A percentile compares a stretch with the other conserved stretches of the same genome.
Evolutionary conservation across 257 asterid genomes (phyloP).

Genomic region (Coffea canephora): DNA sequence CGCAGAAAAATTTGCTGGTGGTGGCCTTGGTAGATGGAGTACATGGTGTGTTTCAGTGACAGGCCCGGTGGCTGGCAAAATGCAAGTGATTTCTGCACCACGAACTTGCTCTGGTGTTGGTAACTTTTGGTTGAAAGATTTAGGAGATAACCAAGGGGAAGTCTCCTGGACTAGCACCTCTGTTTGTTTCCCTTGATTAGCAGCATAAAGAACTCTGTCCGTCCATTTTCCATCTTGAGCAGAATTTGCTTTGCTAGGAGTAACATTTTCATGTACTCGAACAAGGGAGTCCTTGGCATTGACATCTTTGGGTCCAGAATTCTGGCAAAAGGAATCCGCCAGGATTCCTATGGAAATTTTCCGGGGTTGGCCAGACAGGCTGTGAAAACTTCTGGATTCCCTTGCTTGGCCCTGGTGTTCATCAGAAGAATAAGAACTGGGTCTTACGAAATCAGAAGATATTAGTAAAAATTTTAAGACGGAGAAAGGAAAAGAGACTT

Average conservation of each 20-base stretch:
- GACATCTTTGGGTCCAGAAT: conserved; percentile 28
- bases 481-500: not conserved
- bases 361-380: conserved; percentile 61
- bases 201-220: conserved; percentile 29
- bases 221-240: conserved; percentile 26
- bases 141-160: conserved; percentile 65
- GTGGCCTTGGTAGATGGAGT: conserved; percentile 38
- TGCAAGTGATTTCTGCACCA: conserved; percentile 37
- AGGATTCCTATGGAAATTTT: conserved; percentile 82
- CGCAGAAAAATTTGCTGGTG: conserved; percentile 43
- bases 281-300: conserved; percentile 21
- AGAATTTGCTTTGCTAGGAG: conserved; percentile 31
- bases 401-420: conserved; percentile 49
- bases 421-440: not conserved
- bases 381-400: conserved; percentile 47
- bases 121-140: conserved; percentile 38
- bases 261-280: conserved; percentile 32
- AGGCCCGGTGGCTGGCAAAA: conserved; percentile 26
- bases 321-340: conserved; percentile 44
- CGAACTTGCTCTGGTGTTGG: conserved; percentile 38
- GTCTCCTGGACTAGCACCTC: conserved; percentile 34
- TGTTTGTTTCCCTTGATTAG: conserved; percentile 31
- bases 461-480: not conserved
- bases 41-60: conserved; percentile 19
- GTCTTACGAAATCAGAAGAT: not conserved